Conservation (phyloP, 805 yeast genomes). For the Saturnispora saitoi region DNA sequence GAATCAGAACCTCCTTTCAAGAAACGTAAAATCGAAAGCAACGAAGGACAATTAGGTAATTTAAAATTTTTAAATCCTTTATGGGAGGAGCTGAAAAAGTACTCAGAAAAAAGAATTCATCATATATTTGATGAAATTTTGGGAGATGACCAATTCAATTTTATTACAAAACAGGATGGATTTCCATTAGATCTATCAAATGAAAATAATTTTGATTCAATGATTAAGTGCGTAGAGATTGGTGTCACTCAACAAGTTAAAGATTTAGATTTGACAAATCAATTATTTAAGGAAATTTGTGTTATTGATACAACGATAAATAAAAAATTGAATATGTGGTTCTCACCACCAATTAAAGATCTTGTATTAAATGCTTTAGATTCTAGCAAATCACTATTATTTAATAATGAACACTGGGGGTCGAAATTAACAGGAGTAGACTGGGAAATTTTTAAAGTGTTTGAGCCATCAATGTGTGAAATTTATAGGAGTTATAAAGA, state of each 20-base stretch:
- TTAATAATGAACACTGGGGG: constrained; percentile 22
- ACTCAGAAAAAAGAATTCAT: constrained; percentile 11
- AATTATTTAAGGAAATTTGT: constrained; percentile 35
- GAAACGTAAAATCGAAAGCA: not conserved
- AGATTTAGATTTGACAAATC: constrained; percentile 20
- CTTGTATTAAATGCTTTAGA: constrained; percentile 33
- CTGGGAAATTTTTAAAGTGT: constrained; percentile 25
- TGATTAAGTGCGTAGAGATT: constrained; percentile 15
- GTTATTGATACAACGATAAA: constrained; percentile 27
- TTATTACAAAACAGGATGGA: constrained; percentile 12
- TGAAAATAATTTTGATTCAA: constrained; percentile 7
- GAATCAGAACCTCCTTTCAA: not conserved
- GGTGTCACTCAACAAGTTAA: constrained; percentile 15
- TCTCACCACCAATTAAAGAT: constrained; percentile 38
- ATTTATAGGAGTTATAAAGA: constrained; percentile 69
- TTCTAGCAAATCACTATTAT: constrained; percentile 29
- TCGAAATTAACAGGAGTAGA: constrained; percentile 12
- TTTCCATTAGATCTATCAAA: constrained; percentile 8
- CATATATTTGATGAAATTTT: constrained; percentile 17
- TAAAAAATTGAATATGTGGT: constrained; percentile 23
- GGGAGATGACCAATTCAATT: constrained; percentile 21
- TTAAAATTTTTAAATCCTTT: constrained; percentile 20
- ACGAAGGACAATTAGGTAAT: not conserved
- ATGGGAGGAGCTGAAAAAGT: constrained; percentile 13
- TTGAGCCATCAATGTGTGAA: constrained; percentile 45